Base-by-base conservation (phyloP, 495 filamentous ascomycete species). In the Talaromyces ruber region DNA sequence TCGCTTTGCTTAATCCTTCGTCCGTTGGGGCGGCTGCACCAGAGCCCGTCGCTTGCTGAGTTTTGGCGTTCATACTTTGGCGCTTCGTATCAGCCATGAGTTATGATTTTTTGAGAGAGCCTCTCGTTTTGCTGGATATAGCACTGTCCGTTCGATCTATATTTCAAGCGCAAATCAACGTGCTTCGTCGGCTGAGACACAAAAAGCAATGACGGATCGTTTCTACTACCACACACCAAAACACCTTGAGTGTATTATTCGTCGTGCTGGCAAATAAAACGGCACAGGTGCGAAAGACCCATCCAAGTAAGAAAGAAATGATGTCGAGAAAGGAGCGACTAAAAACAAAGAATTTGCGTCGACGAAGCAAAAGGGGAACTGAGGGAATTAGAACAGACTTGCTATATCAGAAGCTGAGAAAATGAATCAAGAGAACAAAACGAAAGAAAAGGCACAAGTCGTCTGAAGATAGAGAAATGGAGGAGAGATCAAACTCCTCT, bases 11-110 rank as follows among this genome's bases (percentile, higher is more conserved):
- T 71, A 82, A 72, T 45, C 76, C 74, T 59, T 68, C 70, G 55
- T 83, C 79, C 64, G 78, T 62, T 61, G 80, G 74, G 30, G 79
- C 73, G 68, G 67, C 70, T 45, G 68, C 64, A 60, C 63, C 62
- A 62, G 61, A 64, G 62, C 66, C 65, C 16, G 72, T 62, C 43
- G 68, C 60, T 61, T 63, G 66, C 61, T 75, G 70, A 47, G 67
- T 66, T 69, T 76, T 83, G 30, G 67, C 72, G 66, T 71, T 72
- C 24, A 70, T 68, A 64, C 69, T 72, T 64, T 81, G 79, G 61
- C 79, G 78, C 66, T 82, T 80, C 59, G 67, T 74, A 64, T 82
- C 79, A 63, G 71, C 73, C 76, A 78, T 34, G 28, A 57, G 0
- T 28, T 12, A 26, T 54, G 9, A 2, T 24, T 16, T 1, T 16